phyloP scores from a whole-genome alignment of 2,329 filamentous ascomycete genomes.

The Aspergillus alliaceus region DNA sequence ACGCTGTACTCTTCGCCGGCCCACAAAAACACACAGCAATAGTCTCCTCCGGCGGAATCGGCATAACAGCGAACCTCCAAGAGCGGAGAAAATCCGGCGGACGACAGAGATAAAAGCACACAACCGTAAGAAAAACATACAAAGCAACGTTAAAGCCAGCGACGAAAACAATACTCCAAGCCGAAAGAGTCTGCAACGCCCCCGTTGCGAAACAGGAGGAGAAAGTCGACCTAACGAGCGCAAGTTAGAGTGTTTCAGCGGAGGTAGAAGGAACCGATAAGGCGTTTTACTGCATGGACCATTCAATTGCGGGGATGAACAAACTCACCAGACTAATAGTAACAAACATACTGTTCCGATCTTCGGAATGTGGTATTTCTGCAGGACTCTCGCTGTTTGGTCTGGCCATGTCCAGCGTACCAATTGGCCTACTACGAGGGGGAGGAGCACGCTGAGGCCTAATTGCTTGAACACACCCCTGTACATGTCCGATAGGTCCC shows the following conservation, averaged over 20 bases:
- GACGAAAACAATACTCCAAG: constrained; percentile 64
- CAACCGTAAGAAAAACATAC: constrained; percentile 63
- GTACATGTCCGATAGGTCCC: constrained; percentile 63
- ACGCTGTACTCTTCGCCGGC: constrained; percentile 69
- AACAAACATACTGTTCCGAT: constrained; percentile 47
- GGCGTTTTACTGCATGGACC: not conserved
- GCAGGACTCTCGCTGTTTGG: constrained; percentile 40
- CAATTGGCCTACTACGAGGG: constrained; percentile 62
- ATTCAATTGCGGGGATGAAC: not conserved
- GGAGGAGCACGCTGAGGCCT: constrained; percentile 65
- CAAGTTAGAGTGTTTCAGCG: constrained; percentile 47
- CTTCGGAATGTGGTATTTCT: constrained; percentile 55
- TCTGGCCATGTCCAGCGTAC: constrained; percentile 58
- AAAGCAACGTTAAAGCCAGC: constrained; percentile 67
- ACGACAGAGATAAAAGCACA: constrained; percentile 51
- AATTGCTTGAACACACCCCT: constrained; percentile 66
- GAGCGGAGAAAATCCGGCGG: constrained; percentile 30
- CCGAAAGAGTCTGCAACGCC: constrained; percentile 59
- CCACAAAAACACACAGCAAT: constrained; percentile 73
- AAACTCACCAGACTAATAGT: constrained; percentile 56
- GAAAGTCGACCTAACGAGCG: constrained; percentile 44
- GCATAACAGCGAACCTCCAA: constrained; percentile 23
- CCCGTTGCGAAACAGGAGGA: constrained; percentile 59
- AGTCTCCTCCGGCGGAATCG: constrained; percentile 59
- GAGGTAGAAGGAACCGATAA: not conserved